phyloP scores from a whole-genome alignment of 345 rosid species.

The Eucalyptus sideroxylon region DNA sequence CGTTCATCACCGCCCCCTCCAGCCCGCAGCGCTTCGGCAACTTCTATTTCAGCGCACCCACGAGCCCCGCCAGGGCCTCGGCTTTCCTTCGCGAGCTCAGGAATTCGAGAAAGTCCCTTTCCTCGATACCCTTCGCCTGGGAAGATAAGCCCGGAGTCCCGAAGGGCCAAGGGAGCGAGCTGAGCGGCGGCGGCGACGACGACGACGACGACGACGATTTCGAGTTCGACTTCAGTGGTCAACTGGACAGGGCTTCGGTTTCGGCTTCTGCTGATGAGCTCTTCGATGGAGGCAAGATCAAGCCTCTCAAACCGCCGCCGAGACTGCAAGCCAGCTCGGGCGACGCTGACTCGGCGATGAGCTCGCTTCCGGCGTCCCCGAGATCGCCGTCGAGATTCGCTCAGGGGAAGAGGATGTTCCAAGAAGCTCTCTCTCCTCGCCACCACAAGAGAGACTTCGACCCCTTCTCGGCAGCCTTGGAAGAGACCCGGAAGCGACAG shows the following conservation, averaged over 20 bases:
- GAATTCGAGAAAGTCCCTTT: slow-evolving; percentile 1
- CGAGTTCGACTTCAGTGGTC: slow-evolving; percentile 80
- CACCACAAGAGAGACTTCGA: slow-evolving; percentile 10
- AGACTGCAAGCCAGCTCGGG: neutral
- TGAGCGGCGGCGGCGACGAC: neutral
- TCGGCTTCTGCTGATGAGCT: slow-evolving; percentile 87
- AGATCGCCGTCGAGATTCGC: slow-evolving; percentile 21
- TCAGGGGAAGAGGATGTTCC: neutral
- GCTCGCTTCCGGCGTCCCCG: slow-evolving; percentile 20
- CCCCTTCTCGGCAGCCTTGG: slow-evolving; percentile 19
- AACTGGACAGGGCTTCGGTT: slow-evolving; percentile 38
- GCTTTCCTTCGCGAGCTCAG: neutral
- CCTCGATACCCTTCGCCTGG: slow-evolving; percentile 27
- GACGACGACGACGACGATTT: slow-evolving; percentile 20
- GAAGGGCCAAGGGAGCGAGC: neutral
- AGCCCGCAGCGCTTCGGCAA: slow-evolving; percentile 71
- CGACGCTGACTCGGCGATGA: neutral
- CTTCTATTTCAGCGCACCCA: slow-evolving; percentile 49
- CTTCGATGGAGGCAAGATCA: slow-evolving; percentile 78
- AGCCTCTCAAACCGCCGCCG: slow-evolving; percentile 48
- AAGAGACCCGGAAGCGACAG: slow-evolving; percentile 10
- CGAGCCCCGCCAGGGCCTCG: slow-evolving; percentile 46
- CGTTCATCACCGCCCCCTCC: slow-evolving; percentile 96
- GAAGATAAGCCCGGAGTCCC: slow-evolving; percentile 33
- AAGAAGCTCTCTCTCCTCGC: neutral